A percentile compares a stretch with the other conserved stretches of the same genome.
phyloP scores from a whole-genome alignment of 208 protist species.

The Leishmania guyanensis region DNA sequence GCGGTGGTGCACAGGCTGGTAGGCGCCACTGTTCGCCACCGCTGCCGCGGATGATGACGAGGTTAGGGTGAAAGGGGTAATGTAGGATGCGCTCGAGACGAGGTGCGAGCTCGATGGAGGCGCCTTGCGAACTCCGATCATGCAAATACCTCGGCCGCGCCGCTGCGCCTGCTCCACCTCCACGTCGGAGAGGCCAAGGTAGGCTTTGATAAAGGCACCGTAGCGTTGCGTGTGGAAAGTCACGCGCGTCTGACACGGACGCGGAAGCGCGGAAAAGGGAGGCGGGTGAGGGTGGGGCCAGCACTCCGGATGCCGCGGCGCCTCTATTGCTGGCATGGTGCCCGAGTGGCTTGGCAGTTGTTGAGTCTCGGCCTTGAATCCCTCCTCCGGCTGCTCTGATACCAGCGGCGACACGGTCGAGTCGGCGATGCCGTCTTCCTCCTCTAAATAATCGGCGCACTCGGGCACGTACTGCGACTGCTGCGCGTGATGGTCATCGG shows the following conservation, averaged over 20 bases:
- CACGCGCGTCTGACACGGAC: slow-evolving; percentile 27
- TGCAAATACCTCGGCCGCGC: slow-evolving; percentile 53
- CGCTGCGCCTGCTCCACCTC: slow-evolving; percentile 57
- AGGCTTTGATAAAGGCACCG: slow-evolving; percentile 66
- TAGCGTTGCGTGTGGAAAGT: slow-evolving; percentile 70
- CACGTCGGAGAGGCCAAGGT: slow-evolving; percentile 55
- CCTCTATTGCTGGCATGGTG: not conserved
- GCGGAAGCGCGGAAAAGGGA: slow-evolving; percentile 15
- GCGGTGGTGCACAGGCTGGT: not conserved
- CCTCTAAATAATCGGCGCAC: slow-evolving; percentile 13
- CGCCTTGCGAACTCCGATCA: slow-evolving; percentile 54
- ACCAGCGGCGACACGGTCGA: not conserved
- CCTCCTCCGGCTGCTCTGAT: not conserved
- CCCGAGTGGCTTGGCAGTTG: not conserved
- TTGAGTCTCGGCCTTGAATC: not conserved
- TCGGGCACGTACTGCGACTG: slow-evolving; percentile 32
- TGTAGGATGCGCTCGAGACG: not conserved
- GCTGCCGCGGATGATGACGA: not conserved
- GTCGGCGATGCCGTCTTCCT: slow-evolving; percentile 15
- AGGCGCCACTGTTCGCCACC: not conserved
- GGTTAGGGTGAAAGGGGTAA: not conserved
- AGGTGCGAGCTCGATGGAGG: slow-evolving; percentile 14
- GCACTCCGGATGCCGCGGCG: not conserved
- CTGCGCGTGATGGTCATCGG: slow-evolving; percentile 35
- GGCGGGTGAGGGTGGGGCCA: slow-evolving; percentile 37